Conservation (phyloP, 2,329 filamentous ascomycete species). For the Trichocomaceae sp. region DNA sequence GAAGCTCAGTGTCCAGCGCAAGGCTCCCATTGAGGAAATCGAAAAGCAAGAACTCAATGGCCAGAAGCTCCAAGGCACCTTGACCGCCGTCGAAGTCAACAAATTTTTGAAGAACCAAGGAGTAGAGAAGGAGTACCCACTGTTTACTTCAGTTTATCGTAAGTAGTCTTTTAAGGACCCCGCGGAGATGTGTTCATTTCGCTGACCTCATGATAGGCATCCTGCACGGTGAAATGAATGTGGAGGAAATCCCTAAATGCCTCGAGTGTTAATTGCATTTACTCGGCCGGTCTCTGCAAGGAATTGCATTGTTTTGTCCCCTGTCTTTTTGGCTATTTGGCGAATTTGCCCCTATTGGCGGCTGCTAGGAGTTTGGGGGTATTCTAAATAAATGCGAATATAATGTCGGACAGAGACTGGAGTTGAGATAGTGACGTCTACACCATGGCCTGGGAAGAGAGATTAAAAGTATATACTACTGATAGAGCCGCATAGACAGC, state of each 20-base stretch:
- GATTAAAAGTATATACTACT: background rate
- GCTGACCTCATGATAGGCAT: constrained; percentile 49
- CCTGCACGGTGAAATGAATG: constrained; percentile 65
- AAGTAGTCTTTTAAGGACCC: constrained; percentile 23
- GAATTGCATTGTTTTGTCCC: background rate
- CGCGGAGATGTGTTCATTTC: constrained; percentile 11
- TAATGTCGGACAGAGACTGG: background rate
- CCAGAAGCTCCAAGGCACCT: constrained; percentile 92
- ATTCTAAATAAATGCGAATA: background rate
- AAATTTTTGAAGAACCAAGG: constrained; percentile 74
- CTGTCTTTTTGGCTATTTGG: background rate
- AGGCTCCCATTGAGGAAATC: constrained; percentile 75
- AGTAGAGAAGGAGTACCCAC: constrained; percentile 74
- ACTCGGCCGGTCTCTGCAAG: background rate
- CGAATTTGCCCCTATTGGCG: background rate
- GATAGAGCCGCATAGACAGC: background rate
- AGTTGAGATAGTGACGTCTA: background rate
- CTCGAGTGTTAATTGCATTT: constrained; percentile 36
- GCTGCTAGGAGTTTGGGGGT: background rate
- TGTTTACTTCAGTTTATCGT: constrained; percentile 82
- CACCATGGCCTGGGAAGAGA: no score
- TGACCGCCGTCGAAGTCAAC: constrained; percentile 86
- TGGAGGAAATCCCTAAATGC: constrained; percentile 72
- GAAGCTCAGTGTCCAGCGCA: constrained; percentile 74
- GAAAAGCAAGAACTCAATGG: constrained; percentile 88